Percentiles rank a stretch among this genome's conserved stretches.
Conservation (phyloP, 257 asterid genomes). For the Primulina eburnea region DNA sequence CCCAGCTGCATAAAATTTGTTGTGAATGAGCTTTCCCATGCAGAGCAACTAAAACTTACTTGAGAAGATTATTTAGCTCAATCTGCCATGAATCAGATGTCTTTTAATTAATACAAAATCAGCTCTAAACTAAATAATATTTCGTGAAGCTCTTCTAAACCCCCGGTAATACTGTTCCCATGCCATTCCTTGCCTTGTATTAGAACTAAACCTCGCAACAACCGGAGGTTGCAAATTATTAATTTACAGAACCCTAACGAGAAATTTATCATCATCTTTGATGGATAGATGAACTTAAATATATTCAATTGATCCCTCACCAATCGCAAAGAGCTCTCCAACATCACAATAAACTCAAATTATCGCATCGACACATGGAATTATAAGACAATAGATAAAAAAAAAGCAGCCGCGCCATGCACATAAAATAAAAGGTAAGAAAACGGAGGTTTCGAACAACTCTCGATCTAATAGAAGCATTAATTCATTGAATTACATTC, state of each 20-base stretch:
- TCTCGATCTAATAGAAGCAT: slow-evolving; percentile 14
- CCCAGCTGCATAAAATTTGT: not conserved
- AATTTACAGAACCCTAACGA: too few species aligned
- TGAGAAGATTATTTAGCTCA: slow-evolving; percentile 11
- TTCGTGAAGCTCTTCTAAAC: not conserved
- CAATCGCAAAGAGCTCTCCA: too few species aligned
- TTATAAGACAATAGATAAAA: too few species aligned
- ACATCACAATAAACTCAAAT: too few species aligned
- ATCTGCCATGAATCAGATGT: not conserved
- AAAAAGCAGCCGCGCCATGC: not conserved
- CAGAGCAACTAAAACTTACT: slow-evolving; percentile 5
- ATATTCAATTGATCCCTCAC: too few species aligned
- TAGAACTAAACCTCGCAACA: too few species aligned
- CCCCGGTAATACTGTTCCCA: not conserved
- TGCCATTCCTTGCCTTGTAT: not conserved
- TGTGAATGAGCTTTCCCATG: not conserved
- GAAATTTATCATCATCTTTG: too few species aligned
- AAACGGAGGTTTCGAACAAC: not conserved
- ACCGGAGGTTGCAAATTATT: too few species aligned
- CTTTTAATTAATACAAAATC: not conserved
- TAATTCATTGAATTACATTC: slow-evolving; percentile 12
- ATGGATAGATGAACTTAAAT: too few species aligned
- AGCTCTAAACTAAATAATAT: slow-evolving; percentile 5
- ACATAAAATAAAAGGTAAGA: too few species aligned
- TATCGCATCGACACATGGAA: too few species aligned